Evolutionary conservation across 1,284 basidiomycete genomes (phyloP).

Genomic region (Tilletiaria anomala): DNA sequence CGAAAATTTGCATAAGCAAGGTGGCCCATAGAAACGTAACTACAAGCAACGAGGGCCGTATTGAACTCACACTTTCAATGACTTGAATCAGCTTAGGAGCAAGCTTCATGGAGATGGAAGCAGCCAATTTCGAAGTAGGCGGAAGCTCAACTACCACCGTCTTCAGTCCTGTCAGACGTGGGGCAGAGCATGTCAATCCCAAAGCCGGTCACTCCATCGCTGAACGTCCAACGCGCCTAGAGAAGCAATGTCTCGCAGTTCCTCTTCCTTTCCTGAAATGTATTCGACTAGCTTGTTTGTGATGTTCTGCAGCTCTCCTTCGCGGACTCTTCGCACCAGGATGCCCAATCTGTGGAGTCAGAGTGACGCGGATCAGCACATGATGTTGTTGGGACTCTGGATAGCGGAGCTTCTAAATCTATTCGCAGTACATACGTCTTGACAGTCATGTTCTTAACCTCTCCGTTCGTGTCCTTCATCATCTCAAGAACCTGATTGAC

Average conservation of each 20-base stretch:
- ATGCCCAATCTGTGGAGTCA: conserved; percentile 70
- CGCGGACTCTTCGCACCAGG: conserved; percentile 69
- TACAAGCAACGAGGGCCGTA: too few species aligned
- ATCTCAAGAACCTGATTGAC: conserved; percentile 64
- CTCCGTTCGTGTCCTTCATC: conserved; percentile 83
- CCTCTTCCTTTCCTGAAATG: conserved; percentile 69
- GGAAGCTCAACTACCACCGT: conserved; percentile 83
- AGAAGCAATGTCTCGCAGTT: conserved; percentile 79
- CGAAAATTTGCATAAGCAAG: too few species aligned
- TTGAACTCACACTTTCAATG: conserved; percentile 38
- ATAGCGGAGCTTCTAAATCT: too few species aligned
- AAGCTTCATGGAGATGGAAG: conserved; percentile 65
- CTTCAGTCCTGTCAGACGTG: too few species aligned
- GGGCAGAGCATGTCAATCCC: too few species aligned
- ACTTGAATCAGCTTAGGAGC: conserved; percentile 64
- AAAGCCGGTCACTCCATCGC: too few species aligned
- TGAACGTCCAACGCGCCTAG: conserved; percentile 46
- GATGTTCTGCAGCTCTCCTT: conserved; percentile 64
- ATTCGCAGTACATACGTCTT: conserved; percentile 67
- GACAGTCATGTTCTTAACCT: conserved; percentile 94
- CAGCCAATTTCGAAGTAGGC: conserved; percentile 59
- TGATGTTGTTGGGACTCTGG: background rate
- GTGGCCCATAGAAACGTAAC: too few species aligned
- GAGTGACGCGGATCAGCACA: conserved; percentile 3
- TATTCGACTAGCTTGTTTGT: conserved; percentile 75